phyloP scores from a whole-genome alignment of 108 stramenopile species.

The Cyclotella choctawhatcheeana region DNA sequence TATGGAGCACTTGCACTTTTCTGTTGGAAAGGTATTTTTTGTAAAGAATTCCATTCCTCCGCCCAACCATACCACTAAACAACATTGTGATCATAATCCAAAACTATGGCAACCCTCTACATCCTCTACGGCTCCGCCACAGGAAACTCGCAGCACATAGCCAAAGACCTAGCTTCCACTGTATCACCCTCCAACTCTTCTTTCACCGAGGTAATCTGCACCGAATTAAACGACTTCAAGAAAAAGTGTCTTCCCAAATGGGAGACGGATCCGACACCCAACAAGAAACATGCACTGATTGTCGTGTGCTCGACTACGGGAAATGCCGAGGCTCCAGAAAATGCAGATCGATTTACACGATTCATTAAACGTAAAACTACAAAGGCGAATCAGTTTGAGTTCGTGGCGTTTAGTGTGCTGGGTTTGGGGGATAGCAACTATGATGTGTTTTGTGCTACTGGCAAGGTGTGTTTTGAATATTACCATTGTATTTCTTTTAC shows the following conservation, averaged over 20 bases:
- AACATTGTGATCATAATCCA: conserved; percentile 10
- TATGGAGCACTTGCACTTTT: no score
- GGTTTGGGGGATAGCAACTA: conserved; percentile 91
- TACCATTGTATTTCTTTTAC: background rate
- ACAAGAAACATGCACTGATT: conserved; percentile 59
- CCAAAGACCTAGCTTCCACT: conserved; percentile 73
- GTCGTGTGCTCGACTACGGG: conserved; percentile 89
- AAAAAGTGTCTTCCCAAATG: conserved; percentile 61
- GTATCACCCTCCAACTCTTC: conserved; percentile 20
- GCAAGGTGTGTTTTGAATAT: conserved; percentile 36
- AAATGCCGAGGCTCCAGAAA: conserved; percentile 91
- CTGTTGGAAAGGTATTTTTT: no score
- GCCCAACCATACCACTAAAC: no score
- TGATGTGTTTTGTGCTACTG: conserved; percentile 85
- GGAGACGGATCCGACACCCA: conserved; percentile 36
- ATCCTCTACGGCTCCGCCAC: conserved; percentile 83
- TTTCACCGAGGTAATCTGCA: conserved; percentile 68
- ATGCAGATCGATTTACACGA: conserved; percentile 73
- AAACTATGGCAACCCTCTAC: conserved; percentile 58
- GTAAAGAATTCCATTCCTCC: no score
- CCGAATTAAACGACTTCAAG: conserved; percentile 70
- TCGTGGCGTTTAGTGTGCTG: conserved; percentile 34
- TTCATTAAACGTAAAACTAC: conserved; percentile 69
- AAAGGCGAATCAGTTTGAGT: conserved; percentile 53
- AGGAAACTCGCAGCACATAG: conserved; percentile 82